A percentile compares a stretch with the other conserved stretches of the same genome.
Conservation (phyloP, 139 green algal genomes). For the Chlorella sp. region DNA sequence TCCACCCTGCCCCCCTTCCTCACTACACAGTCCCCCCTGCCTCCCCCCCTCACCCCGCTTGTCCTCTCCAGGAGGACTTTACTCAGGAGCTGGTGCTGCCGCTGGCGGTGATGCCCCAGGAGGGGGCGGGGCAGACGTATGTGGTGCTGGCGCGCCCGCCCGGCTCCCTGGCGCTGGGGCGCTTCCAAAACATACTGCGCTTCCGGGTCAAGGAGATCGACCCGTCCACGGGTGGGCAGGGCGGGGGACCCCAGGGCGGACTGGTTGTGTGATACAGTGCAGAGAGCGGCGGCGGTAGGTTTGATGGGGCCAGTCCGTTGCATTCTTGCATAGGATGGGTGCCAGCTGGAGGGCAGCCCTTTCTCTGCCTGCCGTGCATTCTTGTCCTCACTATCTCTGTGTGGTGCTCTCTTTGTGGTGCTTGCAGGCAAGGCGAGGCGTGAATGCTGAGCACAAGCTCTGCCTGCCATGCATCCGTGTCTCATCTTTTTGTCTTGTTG, state of each 20-base stretch:
- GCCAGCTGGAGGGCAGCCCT: neutral
- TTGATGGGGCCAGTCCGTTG: neutral
- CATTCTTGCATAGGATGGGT: neutral
- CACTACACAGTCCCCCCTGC: too few species aligned
- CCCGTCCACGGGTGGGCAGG: constrained; percentile 75
- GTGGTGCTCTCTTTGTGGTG: too few species aligned
- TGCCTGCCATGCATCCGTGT: too few species aligned
- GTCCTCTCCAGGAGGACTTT: constrained; percentile 94
- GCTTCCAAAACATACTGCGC: constrained; percentile 76
- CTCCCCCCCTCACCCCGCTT: too few species aligned
- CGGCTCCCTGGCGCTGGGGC: constrained; percentile 63
- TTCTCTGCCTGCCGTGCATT: too few species aligned
- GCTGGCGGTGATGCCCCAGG: constrained; percentile 85
- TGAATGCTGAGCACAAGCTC: too few species aligned
- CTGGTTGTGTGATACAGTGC: too few species aligned
- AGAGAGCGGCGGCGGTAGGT: neutral
- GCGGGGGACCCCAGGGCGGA: too few species aligned
- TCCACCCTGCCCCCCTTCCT: too few species aligned
- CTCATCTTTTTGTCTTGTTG: neutral
- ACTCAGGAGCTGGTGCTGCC: constrained; percentile 83
- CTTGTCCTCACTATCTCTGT: too few species aligned
- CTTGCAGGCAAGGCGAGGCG: too few species aligned
- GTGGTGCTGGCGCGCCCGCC: constrained; percentile 74
- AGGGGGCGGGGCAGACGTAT: constrained; percentile 81
- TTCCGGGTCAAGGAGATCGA: constrained; percentile 99